Conservation (phyloP, 192 early-diverging fungal species). For the Entophlyctis helioformis region DNA sequence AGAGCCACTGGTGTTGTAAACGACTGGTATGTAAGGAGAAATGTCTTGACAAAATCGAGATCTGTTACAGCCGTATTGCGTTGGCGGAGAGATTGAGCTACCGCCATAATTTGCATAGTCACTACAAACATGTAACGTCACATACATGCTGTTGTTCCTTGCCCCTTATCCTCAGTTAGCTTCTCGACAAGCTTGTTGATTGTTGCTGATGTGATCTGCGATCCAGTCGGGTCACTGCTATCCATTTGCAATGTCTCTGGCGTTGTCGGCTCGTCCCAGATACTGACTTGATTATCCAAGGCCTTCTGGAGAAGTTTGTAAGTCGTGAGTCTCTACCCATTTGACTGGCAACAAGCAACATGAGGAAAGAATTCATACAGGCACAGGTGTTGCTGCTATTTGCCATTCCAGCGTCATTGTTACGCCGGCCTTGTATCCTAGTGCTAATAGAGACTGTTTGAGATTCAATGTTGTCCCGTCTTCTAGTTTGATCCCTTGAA, state of each 20-base stretch:
- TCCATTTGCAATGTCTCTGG: conserved; percentile 6
- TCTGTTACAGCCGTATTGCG: conserved; percentile 1
- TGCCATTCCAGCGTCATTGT: conserved; percentile 1
- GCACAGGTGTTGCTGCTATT: neutral
- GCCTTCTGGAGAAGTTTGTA: neutral
- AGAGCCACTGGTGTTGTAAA: conserved; percentile 15
- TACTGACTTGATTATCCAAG: conserved; percentile 1
- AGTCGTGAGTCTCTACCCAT: neutral
- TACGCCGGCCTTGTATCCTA: neutral
- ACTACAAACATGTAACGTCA: neutral
- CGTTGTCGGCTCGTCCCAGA: conserved; percentile 13
- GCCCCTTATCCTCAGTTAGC: conserved; percentile 14
- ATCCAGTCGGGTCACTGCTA: neutral
- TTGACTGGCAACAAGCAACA: neutral
- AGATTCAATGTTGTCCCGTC: neutral
- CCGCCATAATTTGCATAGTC: neutral
- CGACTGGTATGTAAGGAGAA: conserved; percentile 28
- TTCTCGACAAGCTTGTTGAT: conserved; percentile 16
- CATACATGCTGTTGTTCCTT: conserved; percentile 6
- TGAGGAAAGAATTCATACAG: neutral
- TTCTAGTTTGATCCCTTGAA: conserved; percentile 1
- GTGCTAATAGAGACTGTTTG: neutral
- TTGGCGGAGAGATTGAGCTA: neutral
- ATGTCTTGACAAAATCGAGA: conserved; percentile 24
- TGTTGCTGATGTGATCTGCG: conserved; percentile 7